Evolutionary conservation across 2,329 filamentous ascomycete genomes (phyloP).

Genomic region (Colletotrichum australisinense): DNA sequence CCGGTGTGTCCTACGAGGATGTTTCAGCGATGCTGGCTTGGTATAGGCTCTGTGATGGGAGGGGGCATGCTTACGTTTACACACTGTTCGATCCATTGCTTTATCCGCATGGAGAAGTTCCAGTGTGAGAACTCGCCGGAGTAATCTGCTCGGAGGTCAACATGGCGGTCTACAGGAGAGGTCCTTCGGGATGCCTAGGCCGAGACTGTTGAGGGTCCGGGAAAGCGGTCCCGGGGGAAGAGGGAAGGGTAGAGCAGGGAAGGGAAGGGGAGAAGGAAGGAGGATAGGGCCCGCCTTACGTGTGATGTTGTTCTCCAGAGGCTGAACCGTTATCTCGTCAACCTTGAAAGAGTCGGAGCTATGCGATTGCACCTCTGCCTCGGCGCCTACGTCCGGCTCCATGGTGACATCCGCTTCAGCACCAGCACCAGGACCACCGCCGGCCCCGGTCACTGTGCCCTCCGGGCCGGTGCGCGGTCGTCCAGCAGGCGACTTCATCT

Average conservation of each 20-base stretch:
- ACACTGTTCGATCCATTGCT: constrained; percentile 59
- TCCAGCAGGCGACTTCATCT: constrained; percentile 33
- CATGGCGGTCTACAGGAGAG: constrained; percentile 2
- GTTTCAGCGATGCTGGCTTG: too few relatives aligned
- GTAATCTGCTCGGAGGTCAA: constrained; percentile 50
- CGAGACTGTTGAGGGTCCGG: neutral
- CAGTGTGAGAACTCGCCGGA: constrained; percentile 65
- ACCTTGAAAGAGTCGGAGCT: constrained; percentile 29
- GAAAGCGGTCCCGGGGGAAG: neutral
- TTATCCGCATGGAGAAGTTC: constrained; percentile 64
- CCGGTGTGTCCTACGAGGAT: constrained; percentile 16
- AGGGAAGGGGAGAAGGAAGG: neutral
- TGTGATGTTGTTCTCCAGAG: constrained; percentile 53
- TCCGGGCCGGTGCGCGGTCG: constrained; percentile 19
- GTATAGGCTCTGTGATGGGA: neutral
- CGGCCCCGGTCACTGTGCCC: neutral
- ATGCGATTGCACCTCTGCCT: constrained; percentile 23
- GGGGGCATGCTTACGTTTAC: constrained; percentile 41
- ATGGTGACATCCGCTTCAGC: neutral
- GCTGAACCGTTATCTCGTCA: constrained; percentile 50
- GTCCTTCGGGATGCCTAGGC: neutral
- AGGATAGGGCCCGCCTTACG: constrained; percentile 43
- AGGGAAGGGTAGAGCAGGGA: neutral
- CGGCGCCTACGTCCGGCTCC: constrained; percentile 18
- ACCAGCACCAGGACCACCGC: neutral